Base-by-base conservation (phyloP, 179 eudicot species). In the Dionaea muscipula region DNA sequence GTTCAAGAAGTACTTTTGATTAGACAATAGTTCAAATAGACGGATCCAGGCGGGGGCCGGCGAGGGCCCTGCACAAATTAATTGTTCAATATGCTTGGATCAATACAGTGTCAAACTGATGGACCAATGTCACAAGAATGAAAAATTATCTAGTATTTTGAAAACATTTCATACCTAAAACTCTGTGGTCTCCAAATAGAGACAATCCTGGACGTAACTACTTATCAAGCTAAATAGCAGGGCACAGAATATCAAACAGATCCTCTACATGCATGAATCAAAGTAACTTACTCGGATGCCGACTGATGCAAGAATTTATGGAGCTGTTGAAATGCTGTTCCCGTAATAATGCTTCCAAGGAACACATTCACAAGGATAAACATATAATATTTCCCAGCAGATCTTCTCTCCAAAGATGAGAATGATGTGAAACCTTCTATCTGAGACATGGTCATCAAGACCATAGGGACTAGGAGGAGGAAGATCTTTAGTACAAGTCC, bases 261-360 rank as follows among this genome's bases (percentile, higher is more conserved):
- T 12, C 16, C 43, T 54, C 20, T 54, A 12, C 2, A 21, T 7
- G 38, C 3, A 57, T 20, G 15, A 55, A 60, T 55, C 13, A 54
- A 44, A 59, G 27, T 7, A 55, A 60, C 83, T 35, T 83, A 89
- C 97, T 85, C 80, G 27, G 86, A 60, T 27, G 97, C 77, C 51
- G 95, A 26, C 68, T 79, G 76, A 36, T 85, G 63, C 41, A 79
- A 56, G 63, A 89, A 85, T 17, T 43, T 59, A 41, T 81, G 56
- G 19, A 89, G 93, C 68, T 89, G 97, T 65, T 79, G 65, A 46
- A 89, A 74, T 48, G 97, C 95, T 56, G 97, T 79, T 51, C 97
- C 97, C 1, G 79, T 59, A 53, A 81, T 66, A 18, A 89, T 68
- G 63, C 93, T 85, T 72, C 82, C 89, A 31, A 89, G 83, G 67